Evolutionary conservation across 2,329 filamentous ascomycete genomes (phyloP).

Genomic region (Coniochaeta pulveracea): DNA sequence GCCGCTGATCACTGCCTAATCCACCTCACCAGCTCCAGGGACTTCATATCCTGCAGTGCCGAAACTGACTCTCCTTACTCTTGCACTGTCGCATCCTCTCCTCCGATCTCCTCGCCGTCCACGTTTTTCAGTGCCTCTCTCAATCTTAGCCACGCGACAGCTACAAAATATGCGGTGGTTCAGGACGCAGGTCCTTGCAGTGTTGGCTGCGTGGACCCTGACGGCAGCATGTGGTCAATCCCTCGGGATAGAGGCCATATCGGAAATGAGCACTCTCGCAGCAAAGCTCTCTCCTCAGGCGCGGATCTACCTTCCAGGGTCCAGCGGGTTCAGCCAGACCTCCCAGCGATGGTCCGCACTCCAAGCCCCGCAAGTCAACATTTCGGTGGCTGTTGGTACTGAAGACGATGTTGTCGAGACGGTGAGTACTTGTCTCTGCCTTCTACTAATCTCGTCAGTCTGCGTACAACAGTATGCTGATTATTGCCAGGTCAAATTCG

Average conservation of each 20-base stretch:
- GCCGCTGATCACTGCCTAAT: no score
- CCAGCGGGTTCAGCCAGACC: constrained; percentile 23
- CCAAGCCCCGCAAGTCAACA: constrained; percentile 26
- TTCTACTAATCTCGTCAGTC: neutral
- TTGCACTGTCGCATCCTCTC: no score
- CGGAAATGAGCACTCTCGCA: constrained; percentile 16
- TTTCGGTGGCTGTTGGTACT: constrained; percentile 33
- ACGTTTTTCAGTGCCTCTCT: no score
- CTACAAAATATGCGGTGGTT: neutral
- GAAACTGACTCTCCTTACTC: no score
- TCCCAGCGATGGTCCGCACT: constrained; percentile 34
- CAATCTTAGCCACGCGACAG: no score
- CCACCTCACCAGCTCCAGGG: no score
- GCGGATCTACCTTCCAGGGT: constrained; percentile 29
- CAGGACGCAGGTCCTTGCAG: constrained; percentile 10
- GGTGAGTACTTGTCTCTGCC: constrained; percentile 17
- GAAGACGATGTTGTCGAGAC: constrained; percentile 37
- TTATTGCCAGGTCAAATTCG: constrained; percentile 29
- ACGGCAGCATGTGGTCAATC: constrained; percentile 11
- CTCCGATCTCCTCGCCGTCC: no score
- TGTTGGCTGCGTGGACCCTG: constrained; percentile 15
- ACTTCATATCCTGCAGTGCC: no score
- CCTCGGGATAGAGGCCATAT: constrained; percentile 9
- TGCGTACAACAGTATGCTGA: neutral
- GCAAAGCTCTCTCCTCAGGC: constrained; percentile 23